These are phyloP conservation scores for Rhizopogon vinicolor DNA, from an alignment of 768 basidiomycete species.

Conservation along the genomic window DNA sequence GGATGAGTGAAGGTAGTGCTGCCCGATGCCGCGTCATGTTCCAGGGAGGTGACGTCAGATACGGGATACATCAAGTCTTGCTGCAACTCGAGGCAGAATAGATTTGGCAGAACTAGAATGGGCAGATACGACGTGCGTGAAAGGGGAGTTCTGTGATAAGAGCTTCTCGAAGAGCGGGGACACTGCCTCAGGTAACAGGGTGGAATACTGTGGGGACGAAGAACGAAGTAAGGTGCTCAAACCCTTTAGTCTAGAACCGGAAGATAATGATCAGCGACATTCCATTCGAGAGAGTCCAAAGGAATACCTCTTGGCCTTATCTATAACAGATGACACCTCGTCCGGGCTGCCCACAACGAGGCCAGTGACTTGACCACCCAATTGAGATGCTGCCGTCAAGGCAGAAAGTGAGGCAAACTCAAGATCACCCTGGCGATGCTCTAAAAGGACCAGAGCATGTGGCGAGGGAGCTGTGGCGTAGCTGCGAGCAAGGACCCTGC, in stretches of 20 bases:
- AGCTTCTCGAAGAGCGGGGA: slow-evolving; percentile 80
- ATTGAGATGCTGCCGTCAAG: slow-evolving; percentile 82
- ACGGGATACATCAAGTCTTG: slow-evolving; percentile 85
- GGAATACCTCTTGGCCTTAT: slow-evolving; percentile 75
- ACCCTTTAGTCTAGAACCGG: slow-evolving; percentile 53
- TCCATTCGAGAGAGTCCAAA: neutral
- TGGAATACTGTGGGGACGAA: slow-evolving; percentile 60
- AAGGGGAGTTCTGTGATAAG: slow-evolving; percentile 56
- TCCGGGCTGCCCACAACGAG: slow-evolving; percentile 60
- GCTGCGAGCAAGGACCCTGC: slow-evolving; percentile 24
- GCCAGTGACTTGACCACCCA: slow-evolving; percentile 69
- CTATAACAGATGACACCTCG: slow-evolving; percentile 60
- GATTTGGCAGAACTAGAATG: slow-evolving; percentile 93
- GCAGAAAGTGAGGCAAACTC: slow-evolving; percentile 87
- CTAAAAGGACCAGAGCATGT: slow-evolving; percentile 76
- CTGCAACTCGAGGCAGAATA: slow-evolving; percentile 88
- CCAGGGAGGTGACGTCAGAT: slow-evolving; percentile 68
- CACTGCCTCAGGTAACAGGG: slow-evolving; percentile 37
- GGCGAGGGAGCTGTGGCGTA: slow-evolving; percentile 58
- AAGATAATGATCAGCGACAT: slow-evolving; percentile 5
- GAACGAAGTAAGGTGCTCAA: slow-evolving; percentile 66
- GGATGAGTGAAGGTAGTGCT: slow-evolving; percentile 87
- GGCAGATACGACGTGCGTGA: slow-evolving; percentile 89
- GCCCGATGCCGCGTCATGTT: slow-evolving; percentile 58
- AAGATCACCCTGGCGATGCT: slow-evolving; percentile 73